Conservation (phyloP, 164 flowering plant genomes). For the Nymphaea thermarum region DNA sequence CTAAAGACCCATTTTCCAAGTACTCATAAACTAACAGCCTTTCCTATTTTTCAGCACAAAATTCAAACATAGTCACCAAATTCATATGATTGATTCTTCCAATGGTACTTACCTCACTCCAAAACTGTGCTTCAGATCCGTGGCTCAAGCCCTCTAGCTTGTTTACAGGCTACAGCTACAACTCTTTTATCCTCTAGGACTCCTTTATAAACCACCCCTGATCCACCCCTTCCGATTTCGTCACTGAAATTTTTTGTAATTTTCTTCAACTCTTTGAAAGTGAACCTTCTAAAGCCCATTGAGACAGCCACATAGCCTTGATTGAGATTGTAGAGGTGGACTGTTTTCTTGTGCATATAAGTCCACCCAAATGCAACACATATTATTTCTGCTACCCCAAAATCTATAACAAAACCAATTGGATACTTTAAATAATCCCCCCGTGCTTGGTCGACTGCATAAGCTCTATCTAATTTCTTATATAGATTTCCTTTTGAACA, state of each 20-base stretch:
- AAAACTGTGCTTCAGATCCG: constrained; percentile 3
- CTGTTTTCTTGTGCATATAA: constrained; percentile 6
- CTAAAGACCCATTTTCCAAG: constrained; percentile 9
- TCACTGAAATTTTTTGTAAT: constrained; percentile 10
- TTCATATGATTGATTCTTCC: constrained; percentile 14
- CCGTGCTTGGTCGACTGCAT: neutral
- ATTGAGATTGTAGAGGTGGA: neutral
- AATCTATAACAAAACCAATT: constrained; percentile 3
- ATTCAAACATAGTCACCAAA: constrained; percentile 16
- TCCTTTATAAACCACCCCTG: constrained; percentile 11
- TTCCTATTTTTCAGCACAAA: constrained; percentile 9
- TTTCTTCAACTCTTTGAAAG: constrained; percentile 9
- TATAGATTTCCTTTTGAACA: neutral
- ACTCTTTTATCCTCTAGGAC: constrained; percentile 9
- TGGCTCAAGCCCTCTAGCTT: neutral
- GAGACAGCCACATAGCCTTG: constrained; percentile 9
- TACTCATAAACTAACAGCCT: constrained; percentile 13
- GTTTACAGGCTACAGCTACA: constrained; percentile 15
- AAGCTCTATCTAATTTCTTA: neutral
- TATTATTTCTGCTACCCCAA: constrained; percentile 6
- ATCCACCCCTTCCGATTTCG: constrained; percentile 14
- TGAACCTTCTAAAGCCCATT: constrained; percentile 11
- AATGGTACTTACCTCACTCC: neutral
- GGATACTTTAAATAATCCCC: neutral
- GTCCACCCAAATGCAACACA: constrained; percentile 9